phyloP scores from a whole-genome alignment of 352 stramenopile genomes.

The Aphanomyces invadans region DNA sequence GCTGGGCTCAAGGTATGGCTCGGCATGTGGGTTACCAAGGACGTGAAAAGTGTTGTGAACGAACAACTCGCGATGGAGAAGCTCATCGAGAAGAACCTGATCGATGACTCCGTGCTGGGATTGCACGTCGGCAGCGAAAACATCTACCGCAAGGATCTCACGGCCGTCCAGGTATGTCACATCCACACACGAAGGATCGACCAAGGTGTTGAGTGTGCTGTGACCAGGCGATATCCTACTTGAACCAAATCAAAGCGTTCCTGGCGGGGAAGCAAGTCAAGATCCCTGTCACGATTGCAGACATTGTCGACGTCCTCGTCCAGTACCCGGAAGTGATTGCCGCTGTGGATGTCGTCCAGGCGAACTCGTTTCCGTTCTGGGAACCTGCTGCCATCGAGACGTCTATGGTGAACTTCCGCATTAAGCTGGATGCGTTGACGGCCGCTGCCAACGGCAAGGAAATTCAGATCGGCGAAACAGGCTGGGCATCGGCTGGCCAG shows the following conservation, averaged over 20 bases:
- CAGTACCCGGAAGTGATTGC: slow-evolving; percentile 68
- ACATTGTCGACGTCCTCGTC: slow-evolving; percentile 73
- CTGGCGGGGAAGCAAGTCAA: slow-evolving; percentile 49
- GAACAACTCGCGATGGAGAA: slow-evolving; percentile 57
- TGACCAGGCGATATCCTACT: slow-evolving; percentile 57
- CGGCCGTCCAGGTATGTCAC: slow-evolving; percentile 32
- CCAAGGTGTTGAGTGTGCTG: background rate
- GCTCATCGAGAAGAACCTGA: slow-evolving; percentile 46
- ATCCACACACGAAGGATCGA: background rate
- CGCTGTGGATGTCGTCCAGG: slow-evolving; percentile 67
- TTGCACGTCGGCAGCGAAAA: slow-evolving; percentile 80
- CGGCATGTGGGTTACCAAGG: slow-evolving; percentile 70
- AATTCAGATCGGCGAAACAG: slow-evolving; percentile 76
- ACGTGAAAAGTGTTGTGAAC: slow-evolving; percentile 51
- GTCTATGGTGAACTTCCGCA: slow-evolving; percentile 61
- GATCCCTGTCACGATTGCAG: slow-evolving; percentile 61
- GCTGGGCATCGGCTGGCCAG: slow-evolving; percentile 60
- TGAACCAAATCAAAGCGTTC: slow-evolving; percentile 66
- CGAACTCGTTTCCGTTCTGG: slow-evolving; percentile 85
- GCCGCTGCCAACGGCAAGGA: slow-evolving; percentile 58
- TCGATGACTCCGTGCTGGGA: slow-evolving; percentile 73
- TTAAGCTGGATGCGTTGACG: slow-evolving; percentile 56
- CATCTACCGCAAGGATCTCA: slow-evolving; percentile 72
- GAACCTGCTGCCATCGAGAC: slow-evolving; percentile 50
- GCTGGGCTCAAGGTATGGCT: slow-evolving; percentile 68